A percentile compares a stretch with the other conserved stretches of the same genome.
phyloP scores from a whole-genome alignment of 179 eudicot species.

The Gypsophila paniculata region DNA sequence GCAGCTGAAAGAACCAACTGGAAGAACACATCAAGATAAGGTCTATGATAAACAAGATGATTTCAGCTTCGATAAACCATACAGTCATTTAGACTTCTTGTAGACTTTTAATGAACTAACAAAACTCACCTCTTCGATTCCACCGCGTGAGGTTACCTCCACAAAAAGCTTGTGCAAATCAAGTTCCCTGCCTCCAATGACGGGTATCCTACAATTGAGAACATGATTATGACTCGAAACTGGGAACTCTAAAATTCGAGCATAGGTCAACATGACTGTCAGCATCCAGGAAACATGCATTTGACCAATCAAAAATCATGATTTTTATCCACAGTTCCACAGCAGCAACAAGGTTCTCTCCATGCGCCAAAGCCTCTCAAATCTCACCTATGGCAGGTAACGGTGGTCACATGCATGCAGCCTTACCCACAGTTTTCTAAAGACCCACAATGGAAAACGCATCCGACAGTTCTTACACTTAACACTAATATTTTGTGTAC shows the following conservation, averaged over 20 bases:
- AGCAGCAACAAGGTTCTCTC: neutral
- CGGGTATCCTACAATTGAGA: slow-evolving; percentile 64
- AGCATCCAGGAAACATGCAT: slow-evolving; percentile 11
- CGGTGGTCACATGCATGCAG: neutral
- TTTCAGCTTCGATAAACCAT: neutral
- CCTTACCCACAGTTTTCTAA: neutral
- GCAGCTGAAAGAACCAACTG: neutral
- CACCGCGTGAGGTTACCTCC: slow-evolving; percentile 94
- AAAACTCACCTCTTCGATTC: slow-evolving; percentile 59
- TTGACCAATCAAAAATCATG: neutral
- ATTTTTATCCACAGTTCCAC: neutral
- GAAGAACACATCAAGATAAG: neutral
- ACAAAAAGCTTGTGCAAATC: slow-evolving; percentile 89
- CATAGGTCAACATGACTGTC: neutral
- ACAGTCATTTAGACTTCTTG: neutral
- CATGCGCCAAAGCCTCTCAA: neutral
- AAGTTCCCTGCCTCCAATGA: slow-evolving; percentile 83
- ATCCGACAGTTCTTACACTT: neutral
- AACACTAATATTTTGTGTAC: neutral
- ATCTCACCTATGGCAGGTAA: neutral
- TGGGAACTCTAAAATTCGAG: neutral
- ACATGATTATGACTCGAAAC: neutral
- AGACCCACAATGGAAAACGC: neutral
- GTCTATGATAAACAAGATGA: neutral
- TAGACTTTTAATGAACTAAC: neutral